phyloP scores from a whole-genome alignment of 768 basidiomycete species.

The Boletus sp. region DNA sequence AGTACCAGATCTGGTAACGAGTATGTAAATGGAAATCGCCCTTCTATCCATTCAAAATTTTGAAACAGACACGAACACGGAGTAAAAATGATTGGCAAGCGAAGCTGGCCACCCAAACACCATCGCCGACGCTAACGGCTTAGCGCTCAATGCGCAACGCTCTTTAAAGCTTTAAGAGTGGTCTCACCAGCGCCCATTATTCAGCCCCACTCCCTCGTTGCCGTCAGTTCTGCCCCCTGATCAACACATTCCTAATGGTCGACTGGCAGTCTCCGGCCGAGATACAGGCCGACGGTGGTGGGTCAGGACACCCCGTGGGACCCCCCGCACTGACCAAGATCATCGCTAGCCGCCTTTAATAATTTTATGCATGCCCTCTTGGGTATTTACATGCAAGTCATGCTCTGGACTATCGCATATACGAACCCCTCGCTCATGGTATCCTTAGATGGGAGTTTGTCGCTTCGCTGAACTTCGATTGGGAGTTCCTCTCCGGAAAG shows the following conservation, averaged over 20 bases:
- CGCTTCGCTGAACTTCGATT: constrained; percentile 61
- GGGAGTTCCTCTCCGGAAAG: constrained; percentile 54
- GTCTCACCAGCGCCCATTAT: neutral
- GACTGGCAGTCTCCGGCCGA: constrained; percentile 53
- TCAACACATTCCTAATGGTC: constrained; percentile 39
- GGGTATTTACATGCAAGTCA: constrained; percentile 55
- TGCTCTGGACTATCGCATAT: constrained; percentile 1
- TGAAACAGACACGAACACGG: neutral
- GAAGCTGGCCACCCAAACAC: constrained; percentile 17
- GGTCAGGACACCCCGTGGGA: neutral
- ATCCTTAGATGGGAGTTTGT: constrained; percentile 61
- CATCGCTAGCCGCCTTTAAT: constrained; percentile 31
- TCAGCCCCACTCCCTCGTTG: neutral
- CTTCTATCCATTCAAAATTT: constrained; percentile 3
- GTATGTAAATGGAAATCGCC: constrained; percentile 2
- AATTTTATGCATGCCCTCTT: constrained; percentile 59
- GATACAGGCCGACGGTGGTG: constrained; percentile 47
- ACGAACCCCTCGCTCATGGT: constrained; percentile 1
- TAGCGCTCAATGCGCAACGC: neutral
- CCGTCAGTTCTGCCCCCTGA: constrained; percentile 3
- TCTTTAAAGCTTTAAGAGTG: constrained; percentile 6
- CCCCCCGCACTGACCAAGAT: constrained; percentile 7
- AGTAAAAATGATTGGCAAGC: constrained; percentile 5
- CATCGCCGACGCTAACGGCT: constrained; percentile 13
- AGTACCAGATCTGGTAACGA: constrained; percentile 4